Evolutionary conservation across 306 rosid genomes (phyloP).

Genomic region (Quercus agrifolia): DNA sequence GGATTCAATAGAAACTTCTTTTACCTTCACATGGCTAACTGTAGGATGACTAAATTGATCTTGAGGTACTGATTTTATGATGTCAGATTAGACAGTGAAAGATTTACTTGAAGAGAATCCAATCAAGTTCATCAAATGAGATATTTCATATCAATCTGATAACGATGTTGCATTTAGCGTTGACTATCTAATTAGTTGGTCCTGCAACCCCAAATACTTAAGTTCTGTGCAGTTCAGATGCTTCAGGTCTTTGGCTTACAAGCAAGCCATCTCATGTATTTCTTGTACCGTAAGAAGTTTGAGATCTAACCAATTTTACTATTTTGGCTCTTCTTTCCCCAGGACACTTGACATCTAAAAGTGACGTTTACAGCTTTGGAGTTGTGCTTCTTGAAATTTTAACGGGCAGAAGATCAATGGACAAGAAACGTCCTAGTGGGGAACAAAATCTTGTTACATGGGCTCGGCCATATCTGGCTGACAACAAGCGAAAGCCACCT

Average conservation of each 20-base stretch:
- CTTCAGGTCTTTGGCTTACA: not conserved
- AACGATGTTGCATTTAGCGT: not conserved
- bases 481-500: slow-evolving; percentile 59
- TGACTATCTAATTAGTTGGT: not conserved
- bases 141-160: not conserved
- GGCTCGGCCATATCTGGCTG: slow-evolving; percentile 88
- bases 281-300: slow-evolving; percentile 6
- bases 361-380: slow-evolving; percentile 96
- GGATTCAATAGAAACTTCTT: not conserved
- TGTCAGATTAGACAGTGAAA: not conserved
- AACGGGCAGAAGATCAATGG: slow-evolving; percentile 97
- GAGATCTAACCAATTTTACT: slow-evolving; percentile 15
- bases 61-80: not conserved
- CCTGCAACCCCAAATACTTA: not conserved
- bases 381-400: slow-evolving; percentile 88
- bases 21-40: not conserved
- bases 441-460: slow-evolving; percentile 91
- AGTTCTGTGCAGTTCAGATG: not conserved
- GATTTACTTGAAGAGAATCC: not conserved
- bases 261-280: not conserved
- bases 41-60: not conserved
- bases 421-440: slow-evolving; percentile 91
- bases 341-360: slow-evolving; percentile 94
- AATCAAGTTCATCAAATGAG: not conserved
- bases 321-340: slow-evolving; percentile 26